Conservation (phyloP, 2,329 filamentous ascomycete species). For the Fusarium sp. region DNA sequence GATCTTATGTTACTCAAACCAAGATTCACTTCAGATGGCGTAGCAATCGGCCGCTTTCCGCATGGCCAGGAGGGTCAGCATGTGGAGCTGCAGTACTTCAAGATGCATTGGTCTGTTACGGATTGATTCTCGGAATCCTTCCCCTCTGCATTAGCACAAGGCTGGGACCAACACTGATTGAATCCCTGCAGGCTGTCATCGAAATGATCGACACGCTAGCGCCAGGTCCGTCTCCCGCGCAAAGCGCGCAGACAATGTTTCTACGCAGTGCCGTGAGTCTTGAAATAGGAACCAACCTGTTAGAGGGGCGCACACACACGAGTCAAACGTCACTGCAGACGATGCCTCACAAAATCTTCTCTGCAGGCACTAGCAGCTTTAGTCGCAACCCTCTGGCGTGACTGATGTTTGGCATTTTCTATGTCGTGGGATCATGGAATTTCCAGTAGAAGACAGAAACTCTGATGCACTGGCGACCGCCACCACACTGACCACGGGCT, state of each 20-base stretch:
- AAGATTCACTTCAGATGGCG: neutral
- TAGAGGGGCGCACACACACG: neutral
- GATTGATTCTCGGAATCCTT: neutral
- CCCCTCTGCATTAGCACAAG: neutral
- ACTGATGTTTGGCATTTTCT: neutral
- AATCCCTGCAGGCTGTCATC: neutral
- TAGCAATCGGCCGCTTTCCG: neutral
- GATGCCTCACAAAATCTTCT: neutral
- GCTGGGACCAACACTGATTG: neutral
- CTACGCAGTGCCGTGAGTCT: neutral
- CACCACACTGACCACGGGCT: neutral
- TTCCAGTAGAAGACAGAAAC: neutral
- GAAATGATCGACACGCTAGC: neutral
- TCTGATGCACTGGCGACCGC: neutral
- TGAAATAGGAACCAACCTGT: neutral
- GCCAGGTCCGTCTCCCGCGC: neutral
- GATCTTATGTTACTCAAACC: neutral
- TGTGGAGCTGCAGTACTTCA: neutral
- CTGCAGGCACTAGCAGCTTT: neutral
- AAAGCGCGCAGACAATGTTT: neutral
- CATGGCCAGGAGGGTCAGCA: neutral
- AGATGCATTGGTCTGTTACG: neutral
- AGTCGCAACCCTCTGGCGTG: neutral
- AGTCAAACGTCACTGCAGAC: neutral
- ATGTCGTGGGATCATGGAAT: neutral